Conservation (phyloP, 164 flowering plant genomes). For the Magnolia changhungtana region DNA sequence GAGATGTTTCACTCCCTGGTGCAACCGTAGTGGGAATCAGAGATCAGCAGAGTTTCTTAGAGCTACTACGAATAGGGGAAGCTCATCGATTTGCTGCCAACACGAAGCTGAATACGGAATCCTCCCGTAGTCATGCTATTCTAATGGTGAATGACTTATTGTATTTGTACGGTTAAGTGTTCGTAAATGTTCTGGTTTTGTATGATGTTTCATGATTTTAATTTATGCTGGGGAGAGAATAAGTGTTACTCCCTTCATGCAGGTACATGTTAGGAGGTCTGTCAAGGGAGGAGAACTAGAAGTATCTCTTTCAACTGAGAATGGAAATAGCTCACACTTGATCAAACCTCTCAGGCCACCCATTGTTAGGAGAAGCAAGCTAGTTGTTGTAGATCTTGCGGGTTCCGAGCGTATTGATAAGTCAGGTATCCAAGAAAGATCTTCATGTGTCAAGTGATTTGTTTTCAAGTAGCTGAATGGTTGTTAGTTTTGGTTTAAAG, state of each 20-base stretch:
- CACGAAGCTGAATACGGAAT: conserved; percentile 93
- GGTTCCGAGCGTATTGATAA: conserved; percentile 97
- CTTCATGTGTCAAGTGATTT: not conserved
- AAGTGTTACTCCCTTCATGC: conserved; percentile 7
- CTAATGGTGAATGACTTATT: conserved; percentile 54
- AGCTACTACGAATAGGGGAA: conserved; percentile 79
- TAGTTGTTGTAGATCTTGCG: conserved; percentile 95
- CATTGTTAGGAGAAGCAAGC: conserved; percentile 76
- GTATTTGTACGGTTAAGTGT: not conserved
- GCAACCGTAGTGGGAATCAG: conserved; percentile 69
- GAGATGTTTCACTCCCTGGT: conserved; percentile 95
- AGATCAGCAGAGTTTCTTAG: conserved; percentile 80
- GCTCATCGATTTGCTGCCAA: conserved; percentile 96
- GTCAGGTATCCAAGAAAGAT: conserved; percentile 51
- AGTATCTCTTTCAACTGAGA: conserved; percentile 44
- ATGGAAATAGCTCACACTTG: conserved; percentile 40
- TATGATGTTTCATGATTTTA: not conserved
- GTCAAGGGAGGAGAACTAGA: conserved; percentile 53
- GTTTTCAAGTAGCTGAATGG: not conserved
- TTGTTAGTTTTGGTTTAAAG: not conserved
- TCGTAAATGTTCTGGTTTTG: not conserved
- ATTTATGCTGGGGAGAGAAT: not conserved
- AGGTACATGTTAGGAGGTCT: conserved; percentile 78
- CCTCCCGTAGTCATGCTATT: conserved; percentile 97
- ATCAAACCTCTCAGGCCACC: conserved; percentile 58